Evolutionary conservation across 2,329 filamentous ascomycete species (phyloP).

Genomic region (Colletotrichum godetiae): DNA sequence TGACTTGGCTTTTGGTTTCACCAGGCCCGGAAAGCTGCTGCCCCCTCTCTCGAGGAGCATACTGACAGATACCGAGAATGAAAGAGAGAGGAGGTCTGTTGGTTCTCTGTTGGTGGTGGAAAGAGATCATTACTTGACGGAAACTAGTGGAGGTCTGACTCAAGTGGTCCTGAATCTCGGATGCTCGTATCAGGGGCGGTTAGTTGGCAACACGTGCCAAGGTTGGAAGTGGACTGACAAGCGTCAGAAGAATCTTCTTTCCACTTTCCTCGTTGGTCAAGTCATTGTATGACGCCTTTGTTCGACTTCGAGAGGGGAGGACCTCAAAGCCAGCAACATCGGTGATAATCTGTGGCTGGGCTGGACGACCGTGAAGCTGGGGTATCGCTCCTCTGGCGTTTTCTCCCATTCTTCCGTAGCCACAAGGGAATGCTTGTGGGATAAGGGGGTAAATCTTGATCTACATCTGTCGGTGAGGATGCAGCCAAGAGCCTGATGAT

Average conservation of each 20-base stretch:
- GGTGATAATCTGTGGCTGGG: not conserved
- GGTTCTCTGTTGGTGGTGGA: not conserved
- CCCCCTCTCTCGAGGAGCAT: not conserved
- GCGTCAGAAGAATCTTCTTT: not conserved
- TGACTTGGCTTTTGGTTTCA: constrained; percentile 4
- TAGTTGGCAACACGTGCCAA: constrained; percentile 3
- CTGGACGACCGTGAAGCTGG: not conserved
- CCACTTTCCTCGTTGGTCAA: not conserved
- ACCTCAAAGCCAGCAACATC: not conserved
- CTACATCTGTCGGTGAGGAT: constrained; percentile 8
- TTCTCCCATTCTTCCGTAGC: not conserved
- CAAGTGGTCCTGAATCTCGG: constrained; percentile 9
- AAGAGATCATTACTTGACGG: not conserved
- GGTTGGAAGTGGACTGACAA: constrained; percentile 19
- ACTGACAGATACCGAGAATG: not conserved
- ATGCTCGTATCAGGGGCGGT: constrained; percentile 17
- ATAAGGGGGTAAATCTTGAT: not conserved
- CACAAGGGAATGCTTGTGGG: not conserved
- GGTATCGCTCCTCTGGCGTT: not conserved
- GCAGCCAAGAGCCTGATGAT: constrained; percentile 2
- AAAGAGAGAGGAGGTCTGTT: not conserved
- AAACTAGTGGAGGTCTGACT: constrained; percentile 9
- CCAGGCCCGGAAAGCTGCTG: constrained; percentile 8
- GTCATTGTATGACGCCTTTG: not conserved
- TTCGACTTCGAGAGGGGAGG: not conserved